Evolutionary conservation across 441 rosid genomes (phyloP).

Genomic region (Pelargonium australe): DNA sequence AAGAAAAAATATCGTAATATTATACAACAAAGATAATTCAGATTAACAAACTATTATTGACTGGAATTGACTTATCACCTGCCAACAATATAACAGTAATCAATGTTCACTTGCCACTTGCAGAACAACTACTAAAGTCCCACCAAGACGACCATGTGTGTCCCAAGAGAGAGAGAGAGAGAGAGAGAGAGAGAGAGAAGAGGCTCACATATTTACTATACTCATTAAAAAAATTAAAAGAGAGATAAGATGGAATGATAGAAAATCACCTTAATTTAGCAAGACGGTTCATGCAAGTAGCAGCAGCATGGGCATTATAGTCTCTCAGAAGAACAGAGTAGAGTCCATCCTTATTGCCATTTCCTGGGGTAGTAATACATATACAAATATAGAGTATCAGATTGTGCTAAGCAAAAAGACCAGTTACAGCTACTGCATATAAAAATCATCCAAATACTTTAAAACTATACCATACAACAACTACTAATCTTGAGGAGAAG

Average conservation of each 20-base stretch:
- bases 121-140: neutral
- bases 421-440: too few species aligned
- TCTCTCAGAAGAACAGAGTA: slow-evolving; percentile 90
- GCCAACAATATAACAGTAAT: neutral
- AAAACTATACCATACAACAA: too few species aligned
- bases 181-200: neutral
- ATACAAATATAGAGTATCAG: slow-evolving; percentile 16
- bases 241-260: neutral
- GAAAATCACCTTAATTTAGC: slow-evolving; percentile 81
- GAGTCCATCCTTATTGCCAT: slow-evolving; percentile 96
- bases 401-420: neutral
- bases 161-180: too few species aligned
- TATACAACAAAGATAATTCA: neutral
- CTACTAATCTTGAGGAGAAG: too few species aligned
- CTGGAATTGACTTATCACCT: neutral
- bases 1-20: neutral
- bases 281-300: slow-evolving; percentile 93
- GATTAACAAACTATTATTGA: neutral
- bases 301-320: slow-evolving; percentile 87
- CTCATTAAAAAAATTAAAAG: neutral
- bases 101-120: neutral
- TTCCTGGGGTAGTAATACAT: slow-evolving; percentile 45
- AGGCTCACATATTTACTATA: neutral
- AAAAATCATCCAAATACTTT: too few species aligned
- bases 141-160: neutral